A percentile compares a stretch with the other conserved stretches of the same genome.
phyloP scores from a whole-genome alignment of 202 grass and related monocot species.

The Schoenoplectus tabernaemontani region DNA sequence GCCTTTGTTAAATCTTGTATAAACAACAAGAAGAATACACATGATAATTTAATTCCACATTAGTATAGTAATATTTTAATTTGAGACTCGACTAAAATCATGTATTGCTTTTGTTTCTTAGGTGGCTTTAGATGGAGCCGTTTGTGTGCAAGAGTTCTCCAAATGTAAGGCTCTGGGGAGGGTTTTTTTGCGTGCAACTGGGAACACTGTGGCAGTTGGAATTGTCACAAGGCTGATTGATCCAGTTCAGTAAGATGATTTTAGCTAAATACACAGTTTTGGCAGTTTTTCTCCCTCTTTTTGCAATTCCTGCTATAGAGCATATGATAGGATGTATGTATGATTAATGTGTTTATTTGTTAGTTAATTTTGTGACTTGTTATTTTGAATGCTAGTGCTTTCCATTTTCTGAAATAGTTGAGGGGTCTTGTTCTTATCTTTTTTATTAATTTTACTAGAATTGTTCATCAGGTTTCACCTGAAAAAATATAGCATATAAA shows the following conservation, averaged over 20 bases:
- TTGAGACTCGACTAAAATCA: constrained; percentile 8
- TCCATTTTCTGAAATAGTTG: background rate
- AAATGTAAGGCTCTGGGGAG: constrained; percentile 71
- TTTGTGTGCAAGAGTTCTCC: constrained; percentile 71
- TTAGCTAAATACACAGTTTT: background rate
- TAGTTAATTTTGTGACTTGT: background rate
- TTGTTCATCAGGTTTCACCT: too few species aligned
- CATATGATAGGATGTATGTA: background rate
- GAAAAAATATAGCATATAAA: too few species aligned
- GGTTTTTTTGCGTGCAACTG: constrained; percentile 59
- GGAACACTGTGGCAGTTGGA: constrained; percentile 70
- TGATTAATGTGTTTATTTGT: background rate
- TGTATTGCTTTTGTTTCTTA: constrained; percentile 13
- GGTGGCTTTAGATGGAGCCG: constrained; percentile 41
- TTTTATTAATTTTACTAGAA: too few species aligned
- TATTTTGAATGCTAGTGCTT: background rate
- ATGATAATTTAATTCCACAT: background rate
- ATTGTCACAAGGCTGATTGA: constrained; percentile 46
- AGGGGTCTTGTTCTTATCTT: background rate
- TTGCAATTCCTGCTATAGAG: background rate
- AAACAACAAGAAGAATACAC: background rate
- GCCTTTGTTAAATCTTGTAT: background rate
- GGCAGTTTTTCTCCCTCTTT: background rate
- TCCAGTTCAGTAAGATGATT: constrained; percentile 18
- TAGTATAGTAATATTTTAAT: background rate